Base-by-base conservation (phyloP, 2,329 filamentous ascomycete species). In the Penicillium concentricum region DNA sequence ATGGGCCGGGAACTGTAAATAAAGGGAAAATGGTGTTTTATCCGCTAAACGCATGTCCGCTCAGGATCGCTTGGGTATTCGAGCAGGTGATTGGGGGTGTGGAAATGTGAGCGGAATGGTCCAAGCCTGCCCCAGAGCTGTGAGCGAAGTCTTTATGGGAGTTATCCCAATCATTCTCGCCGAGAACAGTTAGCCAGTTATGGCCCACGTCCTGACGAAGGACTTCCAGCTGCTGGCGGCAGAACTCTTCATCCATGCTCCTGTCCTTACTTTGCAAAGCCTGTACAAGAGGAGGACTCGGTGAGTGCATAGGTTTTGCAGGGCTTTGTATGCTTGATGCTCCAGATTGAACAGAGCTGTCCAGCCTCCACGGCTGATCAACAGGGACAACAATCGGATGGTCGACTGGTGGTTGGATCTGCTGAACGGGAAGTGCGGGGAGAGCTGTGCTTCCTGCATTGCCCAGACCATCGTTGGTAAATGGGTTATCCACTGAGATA, bases 141-240 rank as follows among this genome's bases (percentile, higher is more conserved):
- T 70, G 64, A 51, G 71, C 63, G 46, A 74, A 60, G 30, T 69
- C 66, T 32, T 66, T 69, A 46, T 70, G 68, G 38, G 70, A 61
- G 30, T 62, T 64, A 49, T 81, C 78, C 79, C 82, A 83, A 34
- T 75, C 81, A 72, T 94, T 90, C 67, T 96, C 92, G 58, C 89
- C 89, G 49, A 97, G 79, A 15, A 90, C 91, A 61, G 87, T 92
- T 38, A 99, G 82, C 83, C 96, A 99, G 37, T 87, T 89, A 66
- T 87, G 91, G 32, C 92, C 92, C 62, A 96, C 87, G 68, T 93
- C 91, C 68, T 88, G 88, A 59, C 92, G 88, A 52, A 97, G 78
- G 3, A 89, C 87, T 73, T 96, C 92, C 53, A 97, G 88, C 74
- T 94, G 94, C 72, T 90, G 90, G 56, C 89, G 86, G 74, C 96